Base-by-base conservation (phyloP, 2,329 filamentous ascomycete species). In the Stachybotrys chlorohalonatus region DNA sequence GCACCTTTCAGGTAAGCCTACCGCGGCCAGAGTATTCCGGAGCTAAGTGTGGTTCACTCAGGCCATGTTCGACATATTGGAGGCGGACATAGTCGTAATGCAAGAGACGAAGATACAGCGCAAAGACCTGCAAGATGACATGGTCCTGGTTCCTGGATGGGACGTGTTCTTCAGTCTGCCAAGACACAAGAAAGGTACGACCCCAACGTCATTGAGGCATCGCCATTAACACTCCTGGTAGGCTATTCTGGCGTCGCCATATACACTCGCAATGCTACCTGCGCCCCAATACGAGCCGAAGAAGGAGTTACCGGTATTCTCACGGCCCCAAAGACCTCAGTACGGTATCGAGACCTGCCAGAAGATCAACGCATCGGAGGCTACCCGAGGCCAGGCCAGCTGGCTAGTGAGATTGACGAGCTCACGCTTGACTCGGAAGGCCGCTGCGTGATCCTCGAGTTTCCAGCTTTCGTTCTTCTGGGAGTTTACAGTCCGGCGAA, bases 91-190 rank as follows among this genome's bases (percentile, higher is more conserved):
- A 59, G 84, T 97, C 16, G 80, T 96, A 56, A 91, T 97, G 76
- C 94, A 99, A 70, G 94, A 97, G 71, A 86, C 90, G 48, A 99
- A 97, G 73, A 96, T 97, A 47, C 94, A 97, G 67, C 82, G 87
- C 55, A 96, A 96, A 67, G 92, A 96, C 62, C 76, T 99, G 1
- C 81, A 79, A 47, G 94, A 97, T 77, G 94, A 97, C 63, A 97
- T 97, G 90, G 92, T 97, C 9, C 76, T 97, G 39, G 84, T 97
- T 0, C 85, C 89, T 0, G 94, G 94, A 11, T 99, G 93, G 93
- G 94, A 99, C 68, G 92, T 92, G 60, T 96, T 87, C 72, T 96
- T 96, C 72, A 96, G 91, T 67, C 76, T 99, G 30, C 94, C 94
- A 0, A 90, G 86, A 67, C 81, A 95, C 66, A 97, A 97, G 70